Evolutionary conservation across 306 rosid species (phyloP), one percentile per base, ranked within the genome.

Genomic region (Aeschynomene evenia): DNA sequence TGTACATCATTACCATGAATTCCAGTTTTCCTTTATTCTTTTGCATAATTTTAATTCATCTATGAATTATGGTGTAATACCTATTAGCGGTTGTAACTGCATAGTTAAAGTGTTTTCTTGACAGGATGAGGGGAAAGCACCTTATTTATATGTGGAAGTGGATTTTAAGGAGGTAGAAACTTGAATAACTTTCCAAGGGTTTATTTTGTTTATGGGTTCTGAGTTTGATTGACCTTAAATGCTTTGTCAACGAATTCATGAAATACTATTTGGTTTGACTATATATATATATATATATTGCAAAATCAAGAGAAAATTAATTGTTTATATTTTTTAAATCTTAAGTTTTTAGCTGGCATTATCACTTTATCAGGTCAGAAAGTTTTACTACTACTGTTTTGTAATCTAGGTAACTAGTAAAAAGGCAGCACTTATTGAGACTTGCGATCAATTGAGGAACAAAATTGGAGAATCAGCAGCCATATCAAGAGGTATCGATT

Each of bases 91-190:
- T 64, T 68, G 50, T 75, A 50, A 79, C 36, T 56, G 55, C 20
- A 71, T 70, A 23, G 37, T 11, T 63, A 5, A 52, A 56, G 4
- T 75, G 5, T 68, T 64, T 54, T 73, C 53, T 55, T 80, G 52
- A n/a, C 89, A 90, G 99, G 88, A 89, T 67, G 99, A 89, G 72
- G 95, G 91, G 72, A 88, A 73, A 67, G 91, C 90, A 66, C 96
- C 96, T 0, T 53, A 83, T 78, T 82, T 93, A 64, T 95, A 95
- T 5, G 99, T 95, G 66, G 97, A 95, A 82, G 74, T 91, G 76
- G 99, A 95, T 82, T 95, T 95, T 79, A 85, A 85, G 81, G 99
- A 91, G 99, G 99, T 95, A 48, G 9, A 62, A 46, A 31, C 72
- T 73, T 68, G 72, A 61, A 54, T 57, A 66, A 56, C 28, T 37